phyloP scores from a whole-genome alignment of 768 basidiomycete genomes.

The Kwoniella mangroviensis region DNA sequence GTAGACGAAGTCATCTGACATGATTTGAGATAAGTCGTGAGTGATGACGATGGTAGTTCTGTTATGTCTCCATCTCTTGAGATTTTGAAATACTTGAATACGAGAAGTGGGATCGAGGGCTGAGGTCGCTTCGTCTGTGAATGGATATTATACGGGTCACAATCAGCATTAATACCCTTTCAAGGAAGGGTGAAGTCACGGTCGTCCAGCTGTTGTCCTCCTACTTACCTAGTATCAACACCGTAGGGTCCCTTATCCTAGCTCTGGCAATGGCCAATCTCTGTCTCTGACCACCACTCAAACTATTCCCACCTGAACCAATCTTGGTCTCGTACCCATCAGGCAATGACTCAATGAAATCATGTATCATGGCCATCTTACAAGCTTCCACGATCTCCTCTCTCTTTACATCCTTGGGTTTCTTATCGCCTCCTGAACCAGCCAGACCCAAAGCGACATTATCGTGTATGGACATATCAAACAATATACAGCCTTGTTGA shows the following conservation, averaged over 20 bases:
- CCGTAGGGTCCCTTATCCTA: conserved; percentile 78
- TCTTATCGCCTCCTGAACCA: conserved; percentile 58
- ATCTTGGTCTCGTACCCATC: conserved; percentile 84
- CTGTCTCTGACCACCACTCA: conserved; percentile 93
- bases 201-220: not conserved
- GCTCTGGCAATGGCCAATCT: conserved; percentile 87
- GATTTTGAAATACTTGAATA: conserved; percentile 72
- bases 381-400: conserved; percentile 81
- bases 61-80: conserved; percentile 71
- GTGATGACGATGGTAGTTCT: conserved; percentile 93
- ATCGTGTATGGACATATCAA: conserved; percentile 78
- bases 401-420: conserved; percentile 64
- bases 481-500: conserved; percentile 75
- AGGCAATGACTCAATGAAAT: conserved; percentile 81
- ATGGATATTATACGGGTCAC: not conserved
- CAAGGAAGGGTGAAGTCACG: too few relatives aligned
- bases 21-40: conserved; percentile 88
- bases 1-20: conserved; percentile 80
- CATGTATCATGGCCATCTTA: conserved; percentile 80
- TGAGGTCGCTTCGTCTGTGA: conserved; percentile 62
- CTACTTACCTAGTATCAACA: conserved; percentile 79
- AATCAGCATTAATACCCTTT: not conserved
- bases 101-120: conserved; percentile 82
- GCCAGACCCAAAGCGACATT: conserved; percentile 81
- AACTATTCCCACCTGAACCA: conserved; percentile 72